Conservation (phyloP, 2,329 filamentous ascomycete species). For the Penicillium sp. region DNA sequence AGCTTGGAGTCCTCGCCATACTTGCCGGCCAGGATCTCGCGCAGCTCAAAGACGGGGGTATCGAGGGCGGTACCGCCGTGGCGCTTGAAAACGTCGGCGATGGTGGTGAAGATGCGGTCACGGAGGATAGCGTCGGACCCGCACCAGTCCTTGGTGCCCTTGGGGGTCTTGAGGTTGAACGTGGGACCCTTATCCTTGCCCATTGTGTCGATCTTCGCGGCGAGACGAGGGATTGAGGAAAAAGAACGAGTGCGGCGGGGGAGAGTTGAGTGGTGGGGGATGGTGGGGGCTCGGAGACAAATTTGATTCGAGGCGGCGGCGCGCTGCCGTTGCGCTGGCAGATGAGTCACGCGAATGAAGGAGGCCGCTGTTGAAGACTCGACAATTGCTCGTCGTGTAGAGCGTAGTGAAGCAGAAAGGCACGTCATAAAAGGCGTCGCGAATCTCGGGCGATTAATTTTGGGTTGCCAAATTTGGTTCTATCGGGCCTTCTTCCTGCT, state of each 20-base stretch:
- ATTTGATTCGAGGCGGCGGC: conserved; percentile 36
- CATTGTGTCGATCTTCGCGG: conserved; percentile 32
- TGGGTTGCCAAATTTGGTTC: conserved; percentile 22
- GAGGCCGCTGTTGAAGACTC: conserved; percentile 25
- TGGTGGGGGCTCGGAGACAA: conserved; percentile 37
- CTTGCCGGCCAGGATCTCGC: conserved; percentile 85
- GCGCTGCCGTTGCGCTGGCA: conserved; percentile 28
- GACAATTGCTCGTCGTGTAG: conserved; percentile 40
- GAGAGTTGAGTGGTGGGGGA: conserved; percentile 36
- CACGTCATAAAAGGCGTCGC: conserved; percentile 40
- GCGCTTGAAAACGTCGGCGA: conserved; percentile 80
- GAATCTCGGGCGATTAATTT: conserved; percentile 22
- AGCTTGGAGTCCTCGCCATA: conserved; percentile 93
- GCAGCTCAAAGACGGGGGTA: conserved; percentile 83
- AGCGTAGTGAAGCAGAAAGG: conserved; percentile 34
- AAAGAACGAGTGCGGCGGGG: conserved; percentile 36
- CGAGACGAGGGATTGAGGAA: conserved; percentile 29
- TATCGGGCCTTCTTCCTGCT: conserved; percentile 27
- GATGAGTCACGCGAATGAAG: conserved; percentile 28
- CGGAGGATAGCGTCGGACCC: conserved; percentile 79
- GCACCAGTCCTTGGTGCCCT: conserved; percentile 88
- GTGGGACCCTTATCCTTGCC: conserved; percentile 48
- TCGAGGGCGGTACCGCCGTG: conserved; percentile 81
- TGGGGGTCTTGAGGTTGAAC: conserved; percentile 83
- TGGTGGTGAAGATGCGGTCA: conserved; percentile 78